Evolutionary conservation across 352 stramenopile genomes (phyloP).

Genomic region (Saprolegnia diclina): DNA sequence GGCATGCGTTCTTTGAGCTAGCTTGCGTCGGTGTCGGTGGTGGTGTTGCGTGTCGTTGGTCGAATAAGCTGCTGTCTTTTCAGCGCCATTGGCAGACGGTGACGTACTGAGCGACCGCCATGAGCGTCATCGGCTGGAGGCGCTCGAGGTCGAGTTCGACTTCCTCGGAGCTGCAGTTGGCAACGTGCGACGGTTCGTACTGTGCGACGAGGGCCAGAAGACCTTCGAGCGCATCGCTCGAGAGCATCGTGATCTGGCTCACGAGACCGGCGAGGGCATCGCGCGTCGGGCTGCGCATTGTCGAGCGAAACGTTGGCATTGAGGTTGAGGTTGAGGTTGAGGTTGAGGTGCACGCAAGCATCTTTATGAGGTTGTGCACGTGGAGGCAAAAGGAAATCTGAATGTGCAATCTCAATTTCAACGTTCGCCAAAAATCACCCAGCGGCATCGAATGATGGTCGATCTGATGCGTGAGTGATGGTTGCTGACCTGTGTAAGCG

Average conservation of each 20-base stretch:
- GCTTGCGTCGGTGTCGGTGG: neutral
- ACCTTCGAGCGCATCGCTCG: neutral
- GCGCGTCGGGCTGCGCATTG: too few species aligned
- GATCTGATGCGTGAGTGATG: too few species aligned
- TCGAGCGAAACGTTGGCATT: too few species aligned
- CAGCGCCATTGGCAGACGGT: neutral
- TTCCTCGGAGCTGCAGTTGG: neutral
- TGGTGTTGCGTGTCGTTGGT: neutral
- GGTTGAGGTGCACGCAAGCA: too few species aligned
- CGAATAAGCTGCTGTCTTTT: neutral
- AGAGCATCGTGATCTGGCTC: neutral
- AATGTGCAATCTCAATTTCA: too few species aligned
- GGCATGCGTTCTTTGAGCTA: neutral
- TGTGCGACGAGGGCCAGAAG: neutral
- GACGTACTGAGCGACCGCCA: neutral
- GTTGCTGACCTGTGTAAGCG: too few species aligned
- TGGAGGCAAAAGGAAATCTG: too few species aligned
- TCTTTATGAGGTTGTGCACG: too few species aligned
- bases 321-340: too few species aligned
- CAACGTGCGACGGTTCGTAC: neutral
- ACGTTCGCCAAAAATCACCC: too few species aligned
- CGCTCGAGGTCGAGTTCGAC: neutral
- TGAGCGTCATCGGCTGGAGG: neutral
- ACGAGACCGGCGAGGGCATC: neutral
- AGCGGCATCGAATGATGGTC: too few species aligned